Evolutionary conservation across 352 stramenopile species (phyloP), one percentile per base, ranked within the genome.

Genomic region (Globisporangium sylvaticum): DNA sequence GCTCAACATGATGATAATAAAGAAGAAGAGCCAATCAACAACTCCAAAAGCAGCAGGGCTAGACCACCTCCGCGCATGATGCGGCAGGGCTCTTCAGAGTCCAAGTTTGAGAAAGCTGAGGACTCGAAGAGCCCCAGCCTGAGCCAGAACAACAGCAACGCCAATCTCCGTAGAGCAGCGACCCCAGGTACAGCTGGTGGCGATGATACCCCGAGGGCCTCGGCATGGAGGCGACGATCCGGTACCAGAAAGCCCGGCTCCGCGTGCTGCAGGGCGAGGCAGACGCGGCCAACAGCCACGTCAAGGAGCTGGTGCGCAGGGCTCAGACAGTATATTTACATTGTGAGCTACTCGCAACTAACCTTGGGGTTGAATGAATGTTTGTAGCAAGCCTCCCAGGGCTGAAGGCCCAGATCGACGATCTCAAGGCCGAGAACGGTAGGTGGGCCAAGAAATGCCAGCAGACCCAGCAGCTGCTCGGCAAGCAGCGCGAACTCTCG

Each of bases 401-500:
- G 1, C 58, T 83, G 55, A 80, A 81, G 48, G 37, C 53, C 1
- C 72, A 83, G 53, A 68, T 89, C 3, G 83, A 91, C 8, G 75
- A 77, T 7, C 66, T 90, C 22, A 80, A 74, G 34, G 58, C 63
- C 0, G 80, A 94, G 29, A 89, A 81, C 57, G 32, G 67, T n/a
- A 34, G 67, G 14, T 57, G 87, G 10, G 65, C 53, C 20, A 91
- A 91, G 64, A 90, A 92, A 57, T 68, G 68, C 1, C 79, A 89
- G 65, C 84, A 92, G 31, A 87, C 80, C 1, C 75, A 90, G 37
- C 77, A 84, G 39, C 64, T 94, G 14, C 68, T 94, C 25, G 83
- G 92, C 57, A 94, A 94, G 50, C 86, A 94, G 50, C 77, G 81
- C 65, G 85, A 91, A 44, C 74, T 94, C 7, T 83, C 75, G 84